phyloP scores from a whole-genome alignment of 108 stramenopile genomes.

The Discostella pseudostelligera region DNA sequence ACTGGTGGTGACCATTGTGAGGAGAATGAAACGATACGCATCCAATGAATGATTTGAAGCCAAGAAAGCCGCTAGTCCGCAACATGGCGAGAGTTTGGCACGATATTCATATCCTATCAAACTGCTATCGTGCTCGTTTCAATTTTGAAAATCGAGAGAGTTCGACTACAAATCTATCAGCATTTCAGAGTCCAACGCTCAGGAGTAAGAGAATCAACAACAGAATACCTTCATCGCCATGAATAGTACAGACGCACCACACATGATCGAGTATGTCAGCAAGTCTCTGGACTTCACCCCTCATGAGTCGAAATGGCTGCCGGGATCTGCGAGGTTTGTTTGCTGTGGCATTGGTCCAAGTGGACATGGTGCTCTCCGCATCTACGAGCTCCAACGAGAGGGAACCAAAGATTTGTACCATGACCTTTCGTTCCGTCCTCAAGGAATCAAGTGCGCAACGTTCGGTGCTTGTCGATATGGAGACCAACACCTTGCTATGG shows the following conservation, averaged over 20 bases:
- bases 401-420: constrained; percentile 54
- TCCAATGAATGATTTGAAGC: no score
- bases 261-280: constrained; percentile 82
- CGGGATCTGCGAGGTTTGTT: constrained; percentile 72
- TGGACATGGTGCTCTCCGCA: constrained; percentile 72
- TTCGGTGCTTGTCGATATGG: constrained; percentile 80
- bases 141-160: no score
- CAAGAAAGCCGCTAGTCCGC: no score
- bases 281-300: constrained; percentile 75
- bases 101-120: no score
- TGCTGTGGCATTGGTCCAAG: constrained; percentile 69
- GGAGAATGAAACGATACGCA: no score
- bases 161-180: no score
- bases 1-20: no score
- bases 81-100: no score
- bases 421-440: constrained; percentile 41
- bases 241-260: constrained; percentile 87
- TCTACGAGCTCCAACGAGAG: constrained; percentile 75
- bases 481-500: constrained; percentile 71
- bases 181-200: no score
- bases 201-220: not conserved
- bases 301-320: constrained; percentile 81
- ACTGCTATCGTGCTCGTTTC: no score
- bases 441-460: constrained; percentile 88
- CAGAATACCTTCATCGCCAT: constrained; percentile 31